Percentiles rank a stretch among this genome's conserved stretches.
These are phyloP conservation scores for Caryocar brasiliense DNA, from an alignment of 441 rosid genomes.

Conservation along the genomic window DNA sequence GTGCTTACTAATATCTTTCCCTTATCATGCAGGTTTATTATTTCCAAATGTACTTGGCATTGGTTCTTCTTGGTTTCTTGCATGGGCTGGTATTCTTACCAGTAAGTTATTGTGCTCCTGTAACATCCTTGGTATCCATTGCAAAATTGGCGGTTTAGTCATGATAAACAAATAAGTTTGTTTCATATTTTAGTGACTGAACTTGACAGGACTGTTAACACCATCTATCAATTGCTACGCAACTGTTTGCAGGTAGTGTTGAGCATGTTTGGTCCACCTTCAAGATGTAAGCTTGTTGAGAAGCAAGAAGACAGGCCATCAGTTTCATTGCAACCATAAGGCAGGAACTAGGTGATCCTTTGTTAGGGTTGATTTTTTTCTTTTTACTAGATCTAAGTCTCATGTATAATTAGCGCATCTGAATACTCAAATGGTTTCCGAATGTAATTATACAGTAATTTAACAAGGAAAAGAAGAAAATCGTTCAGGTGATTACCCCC, in stretches of 20 bases:
- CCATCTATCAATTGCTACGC: too few species aligned
- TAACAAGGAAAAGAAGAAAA: background rate
- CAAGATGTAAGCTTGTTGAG: constrained; percentile 53
- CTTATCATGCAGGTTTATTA: constrained; percentile 61
- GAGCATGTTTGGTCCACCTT: constrained; percentile 91
- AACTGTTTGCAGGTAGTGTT: constrained; percentile 56
- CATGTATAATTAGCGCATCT: constrained; percentile 4
- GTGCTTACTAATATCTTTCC: background rate
- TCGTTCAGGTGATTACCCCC: background rate
- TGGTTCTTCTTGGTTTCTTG: constrained; percentile 90
- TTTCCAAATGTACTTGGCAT: constrained; percentile 91
- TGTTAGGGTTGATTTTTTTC: background rate
- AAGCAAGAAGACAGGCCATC: constrained; percentile 60
- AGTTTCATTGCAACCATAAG: constrained; percentile 40
- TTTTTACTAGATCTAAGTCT: background rate
- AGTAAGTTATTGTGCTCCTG: constrained; percentile 31
- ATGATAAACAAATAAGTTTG: background rate
- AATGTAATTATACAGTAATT: constrained; percentile 12
- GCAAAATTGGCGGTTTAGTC: background rate
- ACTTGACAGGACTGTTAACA: too few species aligned
- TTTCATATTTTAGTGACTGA: too few species aligned
- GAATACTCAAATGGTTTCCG: background rate
- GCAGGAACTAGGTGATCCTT: background rate
- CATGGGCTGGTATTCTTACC: constrained; percentile 94
- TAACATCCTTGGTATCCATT: background rate